Evolutionary conservation across 2,329 filamentous ascomycete species (phyloP).

Genomic region (Xylaria sp.): DNA sequence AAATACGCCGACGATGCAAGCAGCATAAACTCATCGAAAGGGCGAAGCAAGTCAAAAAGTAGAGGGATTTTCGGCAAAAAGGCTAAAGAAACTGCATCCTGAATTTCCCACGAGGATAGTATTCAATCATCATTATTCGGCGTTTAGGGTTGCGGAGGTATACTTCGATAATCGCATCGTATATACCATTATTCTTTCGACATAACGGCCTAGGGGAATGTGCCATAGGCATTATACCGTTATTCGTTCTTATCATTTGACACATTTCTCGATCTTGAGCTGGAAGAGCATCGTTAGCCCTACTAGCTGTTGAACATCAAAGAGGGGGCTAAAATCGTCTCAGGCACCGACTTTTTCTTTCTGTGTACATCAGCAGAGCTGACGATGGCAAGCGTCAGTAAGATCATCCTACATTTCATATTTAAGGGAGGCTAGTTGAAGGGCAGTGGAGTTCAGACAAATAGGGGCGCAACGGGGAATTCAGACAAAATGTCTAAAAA

Average conservation of each 20-base stretch:
- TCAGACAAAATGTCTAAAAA: slow-evolving; percentile 7
- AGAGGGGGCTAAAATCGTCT: slow-evolving; percentile 12
- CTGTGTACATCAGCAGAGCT: slow-evolving; percentile 27
- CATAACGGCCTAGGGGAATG: slow-evolving; percentile 20
- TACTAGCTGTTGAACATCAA: slow-evolving; percentile 18
- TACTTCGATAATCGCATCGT: slow-evolving; percentile 35
- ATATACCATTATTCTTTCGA: slow-evolving; percentile 35
- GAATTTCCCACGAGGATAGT: slow-evolving; percentile 21
- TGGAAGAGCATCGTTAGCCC: slow-evolving; percentile 15
- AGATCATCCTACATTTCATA: slow-evolving; percentile 15
- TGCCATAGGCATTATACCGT: slow-evolving; percentile 23
- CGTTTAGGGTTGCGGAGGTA: slow-evolving; percentile 35
- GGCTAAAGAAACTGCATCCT: slow-evolving; percentile 41
- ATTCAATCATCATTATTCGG: slow-evolving; percentile 31
- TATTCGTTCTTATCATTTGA: slow-evolving; percentile 25
- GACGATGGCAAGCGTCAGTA: slow-evolving; percentile 5
- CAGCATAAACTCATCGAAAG: slow-evolving; percentile 68
- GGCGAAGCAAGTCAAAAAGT: slow-evolving; percentile 79
- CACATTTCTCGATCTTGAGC: slow-evolving; percentile 16
- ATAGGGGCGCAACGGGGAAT: neutral
- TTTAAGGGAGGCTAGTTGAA: slow-evolving; percentile 11
- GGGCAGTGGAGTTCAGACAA: slow-evolving; percentile 20
- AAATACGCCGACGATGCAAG: slow-evolving; percentile 81
- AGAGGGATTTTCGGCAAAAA: slow-evolving; percentile 78
- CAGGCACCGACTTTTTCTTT: slow-evolving; percentile 18